phyloP scores from a whole-genome alignment of 495 filamentous ascomycete species.

The Tuber magnatum region DNA sequence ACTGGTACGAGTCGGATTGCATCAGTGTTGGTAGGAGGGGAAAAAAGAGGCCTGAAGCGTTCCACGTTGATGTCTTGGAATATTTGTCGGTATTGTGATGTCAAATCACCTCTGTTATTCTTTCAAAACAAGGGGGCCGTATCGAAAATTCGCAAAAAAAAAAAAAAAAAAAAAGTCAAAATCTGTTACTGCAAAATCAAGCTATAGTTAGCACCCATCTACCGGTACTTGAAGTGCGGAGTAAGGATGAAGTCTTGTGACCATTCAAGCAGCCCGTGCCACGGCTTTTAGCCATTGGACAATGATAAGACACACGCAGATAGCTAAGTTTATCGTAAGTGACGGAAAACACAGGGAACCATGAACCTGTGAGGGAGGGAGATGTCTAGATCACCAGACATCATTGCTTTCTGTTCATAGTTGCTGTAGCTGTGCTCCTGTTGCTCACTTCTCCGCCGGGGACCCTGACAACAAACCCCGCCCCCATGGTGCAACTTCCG shows the following conservation, averaged over 20 bases:
- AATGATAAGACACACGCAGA: not conserved
- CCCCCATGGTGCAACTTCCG: slow-evolving; percentile 3
- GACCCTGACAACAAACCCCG: not conserved
- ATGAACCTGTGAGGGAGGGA: not conserved
- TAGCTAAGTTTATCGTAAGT: not conserved
- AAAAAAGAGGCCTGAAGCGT: not conserved
- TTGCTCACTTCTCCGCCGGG: not conserved
- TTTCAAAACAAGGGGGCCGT: not conserved
- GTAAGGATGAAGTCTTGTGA: slow-evolving; percentile 5
- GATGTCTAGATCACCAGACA: not conserved
- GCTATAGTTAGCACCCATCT: not conserved
- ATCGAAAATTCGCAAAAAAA: not conserved
- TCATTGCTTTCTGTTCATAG: not conserved
- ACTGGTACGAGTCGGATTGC: not conserved
- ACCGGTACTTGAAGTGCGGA: not conserved
- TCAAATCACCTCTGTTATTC: not conserved
- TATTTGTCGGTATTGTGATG: not conserved
- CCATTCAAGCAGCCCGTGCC: not conserved
- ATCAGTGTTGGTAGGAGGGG: not conserved
- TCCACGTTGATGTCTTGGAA: not conserved
- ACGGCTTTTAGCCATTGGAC: not conserved
- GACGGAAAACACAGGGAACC: not conserved
- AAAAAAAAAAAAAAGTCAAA: not conserved
- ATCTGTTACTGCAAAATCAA: not conserved
- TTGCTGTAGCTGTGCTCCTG: not conserved